Evolutionary conservation across 371 early-diverging fungal genomes (phyloP).

Genomic region (Mortierella sp.): DNA sequence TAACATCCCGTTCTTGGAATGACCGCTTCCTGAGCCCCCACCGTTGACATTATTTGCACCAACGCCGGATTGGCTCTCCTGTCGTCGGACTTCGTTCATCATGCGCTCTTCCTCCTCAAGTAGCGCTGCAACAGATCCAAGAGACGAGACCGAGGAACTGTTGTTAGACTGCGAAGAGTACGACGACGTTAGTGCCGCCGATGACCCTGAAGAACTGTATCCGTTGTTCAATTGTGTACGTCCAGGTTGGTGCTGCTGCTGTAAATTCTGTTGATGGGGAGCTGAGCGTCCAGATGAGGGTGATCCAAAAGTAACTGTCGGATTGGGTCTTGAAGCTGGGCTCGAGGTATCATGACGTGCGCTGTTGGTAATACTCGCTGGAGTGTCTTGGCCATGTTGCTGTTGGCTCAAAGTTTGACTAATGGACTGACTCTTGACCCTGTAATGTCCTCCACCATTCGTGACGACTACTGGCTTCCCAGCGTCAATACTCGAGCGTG

Average conservation of each 20-base stretch:
- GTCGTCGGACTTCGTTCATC: slow-evolving; percentile 23
- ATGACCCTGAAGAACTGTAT: slow-evolving; percentile 49
- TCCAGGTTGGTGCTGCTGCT: background rate
- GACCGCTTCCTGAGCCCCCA: background rate
- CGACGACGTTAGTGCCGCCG: slow-evolving; percentile 35
- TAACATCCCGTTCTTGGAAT: slow-evolving; percentile 11
- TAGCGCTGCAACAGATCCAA: slow-evolving; percentile 47
- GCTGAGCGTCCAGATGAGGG: background rate
- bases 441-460: slow-evolving; percentile 9
- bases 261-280: slow-evolving; percentile 1
- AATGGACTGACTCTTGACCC: slow-evolving; percentile 27
- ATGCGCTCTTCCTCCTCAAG: slow-evolving; percentile 49
- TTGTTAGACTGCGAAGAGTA: slow-evolving; percentile 39
- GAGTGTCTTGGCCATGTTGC: background rate
- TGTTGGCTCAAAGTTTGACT: slow-evolving; percentile 34
- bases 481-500: slow-evolving; percentile 31
- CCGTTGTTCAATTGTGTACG: slow-evolving; percentile 26
- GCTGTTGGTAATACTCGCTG: background rate
- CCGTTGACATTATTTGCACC: background rate
- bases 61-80: background rate
- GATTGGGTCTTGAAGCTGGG: background rate
- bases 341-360: background rate
- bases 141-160: slow-evolving; percentile 40
- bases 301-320: slow-evolving; percentile 13
- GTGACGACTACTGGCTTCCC: slow-evolving; percentile 14